These are phyloP conservation scores for Fonsecaea nubica DNA, from an alignment of 2,329 filamentous ascomycete species.

Conservation along the genomic window DNA sequence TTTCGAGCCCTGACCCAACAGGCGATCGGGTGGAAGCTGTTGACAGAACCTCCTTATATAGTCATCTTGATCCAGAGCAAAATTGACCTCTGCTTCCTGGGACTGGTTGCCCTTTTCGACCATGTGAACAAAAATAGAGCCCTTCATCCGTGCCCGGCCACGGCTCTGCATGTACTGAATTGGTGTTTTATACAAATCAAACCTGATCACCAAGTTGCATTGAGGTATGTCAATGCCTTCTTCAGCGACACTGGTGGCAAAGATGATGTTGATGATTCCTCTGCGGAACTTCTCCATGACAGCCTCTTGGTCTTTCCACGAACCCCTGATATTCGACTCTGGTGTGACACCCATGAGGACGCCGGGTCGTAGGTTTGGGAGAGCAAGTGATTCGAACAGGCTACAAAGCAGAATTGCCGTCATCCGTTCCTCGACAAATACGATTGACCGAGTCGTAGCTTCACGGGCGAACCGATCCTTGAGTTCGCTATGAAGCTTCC, in stretches of 20 bases:
- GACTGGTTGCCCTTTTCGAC: slow-evolving; percentile 71
- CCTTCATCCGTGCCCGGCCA: slow-evolving; percentile 77
- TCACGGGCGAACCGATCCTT: slow-evolving; percentile 65
- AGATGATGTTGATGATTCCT: slow-evolving; percentile 66
- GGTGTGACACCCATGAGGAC: slow-evolving; percentile 69
- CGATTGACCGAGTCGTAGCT: slow-evolving; percentile 73
- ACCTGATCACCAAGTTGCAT: slow-evolving; percentile 71
- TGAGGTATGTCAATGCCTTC: slow-evolving; percentile 71
- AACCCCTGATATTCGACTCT: slow-evolving; percentile 65
- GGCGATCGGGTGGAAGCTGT: slow-evolving; percentile 74
- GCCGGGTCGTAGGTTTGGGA: slow-evolving; percentile 65
- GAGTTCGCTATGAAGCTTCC: slow-evolving; percentile 67
- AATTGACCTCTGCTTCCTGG: slow-evolving; percentile 67
- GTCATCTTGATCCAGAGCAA: slow-evolving; percentile 60
- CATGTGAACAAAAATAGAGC: slow-evolving; percentile 86
- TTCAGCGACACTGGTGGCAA: slow-evolving; percentile 70
- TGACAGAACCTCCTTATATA: slow-evolving; percentile 75
- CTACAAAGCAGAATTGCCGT: slow-evolving; percentile 76
- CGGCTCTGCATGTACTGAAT: slow-evolving; percentile 96
- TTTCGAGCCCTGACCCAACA: slow-evolving; percentile 67
- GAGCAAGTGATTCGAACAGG: slow-evolving; percentile 66
- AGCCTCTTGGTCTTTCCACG: slow-evolving; percentile 75
- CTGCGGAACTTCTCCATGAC: slow-evolving; percentile 70
- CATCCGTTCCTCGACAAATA: slow-evolving; percentile 82
- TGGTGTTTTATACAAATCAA: slow-evolving; percentile 85